Evolutionary conservation across 768 basidiomycete species (phyloP), one percentile per base, ranked within the genome.

Genomic region (Sporobolomyces roseus): DNA sequence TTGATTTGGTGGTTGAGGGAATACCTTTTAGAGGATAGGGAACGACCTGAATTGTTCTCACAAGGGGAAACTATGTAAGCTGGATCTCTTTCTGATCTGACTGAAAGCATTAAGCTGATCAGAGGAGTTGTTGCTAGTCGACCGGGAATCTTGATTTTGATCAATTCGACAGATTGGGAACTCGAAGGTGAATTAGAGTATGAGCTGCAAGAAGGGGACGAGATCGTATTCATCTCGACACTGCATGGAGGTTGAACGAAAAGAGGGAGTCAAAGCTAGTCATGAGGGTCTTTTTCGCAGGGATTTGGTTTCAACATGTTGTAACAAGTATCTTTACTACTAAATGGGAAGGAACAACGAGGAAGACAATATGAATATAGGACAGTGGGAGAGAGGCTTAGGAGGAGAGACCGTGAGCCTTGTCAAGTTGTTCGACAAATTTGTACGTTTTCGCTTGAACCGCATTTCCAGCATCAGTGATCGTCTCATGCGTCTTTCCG

Each of bases 121-220:
- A 27, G 45, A 9, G 25, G 17, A 9, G 29, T n/a, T n/a, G n/a
- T n/a, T n/a, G n/a, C n/a, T 75, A 94, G 96, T 45, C 92, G 96
- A 13, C 96, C 96, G 0, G 96, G 96, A 0, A 96, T 99, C 43
- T 82, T 99, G 4, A 94, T 98, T 5, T 82, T 99, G n/a, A 85
- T 99, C 61, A 98, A 98, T 76, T 90, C 94, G 74, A 90, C 90
- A 1, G 94, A 98, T 75, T 97, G 94, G 94, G 93, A 98, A 78
- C 82, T 98, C 9, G 94, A 97, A 78, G 92, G 91, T 38, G 94
- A 97, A 78, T 87, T 90, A 27, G 87, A 89, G 9, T 96, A 94
- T 77, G 81, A 80, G 70, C 80, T 98, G 65, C 80, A 88, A 77
- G 81, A 86, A 36, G 83, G 84, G 0, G 96, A 99, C 77, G 90